Evolutionary conservation across 805 yeast genomes (phyloP), one percentile per base, ranked within the genome.

Genomic region (Isabelozyma gotoi): DNA sequence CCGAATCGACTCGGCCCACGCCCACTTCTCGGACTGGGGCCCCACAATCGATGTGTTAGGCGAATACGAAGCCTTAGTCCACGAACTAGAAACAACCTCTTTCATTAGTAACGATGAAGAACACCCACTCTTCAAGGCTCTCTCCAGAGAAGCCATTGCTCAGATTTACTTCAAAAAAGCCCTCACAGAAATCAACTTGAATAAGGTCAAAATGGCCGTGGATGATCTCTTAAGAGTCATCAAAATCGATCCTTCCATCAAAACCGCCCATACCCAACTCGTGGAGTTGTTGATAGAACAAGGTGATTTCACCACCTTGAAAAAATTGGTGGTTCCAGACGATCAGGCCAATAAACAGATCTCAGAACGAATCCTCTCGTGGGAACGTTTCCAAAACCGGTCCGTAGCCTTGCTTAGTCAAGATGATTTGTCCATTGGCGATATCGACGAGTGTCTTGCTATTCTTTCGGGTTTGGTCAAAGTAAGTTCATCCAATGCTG

Each of bases 131-230:
- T 27, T 43, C 16, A 24, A 39, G 31, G 44, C 32, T 16, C 40
- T 33, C 17, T 34, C 40, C 8, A 44, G 31, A 37, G 47, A 56
- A 7, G 47, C 53, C 4, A 46, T 76, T 14, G 62, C 81, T 0
- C 77, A 75, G 48, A 60, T 82, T 1, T 72, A 75, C 47, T 82
- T 77, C 56, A 83, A 80, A 55, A 74, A 76, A 43, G 90, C 88
- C 0, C 57, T 84, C 36, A 76, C 84, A 2, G 84, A 83, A 42
- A 60, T 82, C 42, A 73, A 81, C 11, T 55, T 82, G 48, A 80
- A 80, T 27, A 78, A 77, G 45, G 85, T 80, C 21, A 49, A 59
- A 24, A 67, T 68, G 32, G 84, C 91, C 0, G 65, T 81, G 6
- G 59, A 59, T 2, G 82, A 80, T 49, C 78, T 85, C 44, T 68